Evolutionary conservation across 345 rosid species (phyloP).

Genomic region (Linum tenue): DNA sequence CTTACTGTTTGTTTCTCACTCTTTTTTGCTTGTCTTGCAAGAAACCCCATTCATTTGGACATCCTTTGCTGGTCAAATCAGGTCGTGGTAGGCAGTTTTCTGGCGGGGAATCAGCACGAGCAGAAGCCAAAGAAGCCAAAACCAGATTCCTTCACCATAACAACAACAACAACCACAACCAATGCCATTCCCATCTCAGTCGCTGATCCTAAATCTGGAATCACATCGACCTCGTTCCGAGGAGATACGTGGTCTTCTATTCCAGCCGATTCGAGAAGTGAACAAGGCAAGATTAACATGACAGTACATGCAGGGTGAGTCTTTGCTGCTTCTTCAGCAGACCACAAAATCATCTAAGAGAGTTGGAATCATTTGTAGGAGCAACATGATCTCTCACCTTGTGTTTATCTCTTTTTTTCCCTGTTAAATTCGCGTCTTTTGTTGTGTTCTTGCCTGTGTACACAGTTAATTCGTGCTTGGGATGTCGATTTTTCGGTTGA

Average conservation of each 20-base stretch:
- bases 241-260: conserved; percentile 51
- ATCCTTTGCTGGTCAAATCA: conserved; percentile 18
- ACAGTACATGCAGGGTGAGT: background rate
- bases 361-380: too few species aligned
- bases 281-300: conserved; percentile 62
- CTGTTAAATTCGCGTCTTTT: too few species aligned
- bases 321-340: background rate
- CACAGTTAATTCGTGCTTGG: background rate
- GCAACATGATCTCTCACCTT: too few species aligned
- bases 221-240: conserved; percentile 27
- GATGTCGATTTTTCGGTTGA: background rate
- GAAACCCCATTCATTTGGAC: background rate
- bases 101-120: conserved; percentile 56
- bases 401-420: too few species aligned
- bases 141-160: conserved; percentile 28
- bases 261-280: conserved; percentile 47
- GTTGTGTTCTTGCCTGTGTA: too few species aligned
- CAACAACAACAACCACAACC: conserved; percentile 20
- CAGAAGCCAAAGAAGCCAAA: conserved; percentile 69
- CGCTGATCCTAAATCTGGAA: conserved; percentile 29
- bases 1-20: background rate
- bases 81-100: conserved; percentile 90
- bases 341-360: background rate
- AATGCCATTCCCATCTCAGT: conserved; percentile 24
- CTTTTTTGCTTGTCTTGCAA: background rate